phyloP scores from a whole-genome alignment of 805 yeast species.

The Schwanniomyces pseudopolymorphus region DNA sequence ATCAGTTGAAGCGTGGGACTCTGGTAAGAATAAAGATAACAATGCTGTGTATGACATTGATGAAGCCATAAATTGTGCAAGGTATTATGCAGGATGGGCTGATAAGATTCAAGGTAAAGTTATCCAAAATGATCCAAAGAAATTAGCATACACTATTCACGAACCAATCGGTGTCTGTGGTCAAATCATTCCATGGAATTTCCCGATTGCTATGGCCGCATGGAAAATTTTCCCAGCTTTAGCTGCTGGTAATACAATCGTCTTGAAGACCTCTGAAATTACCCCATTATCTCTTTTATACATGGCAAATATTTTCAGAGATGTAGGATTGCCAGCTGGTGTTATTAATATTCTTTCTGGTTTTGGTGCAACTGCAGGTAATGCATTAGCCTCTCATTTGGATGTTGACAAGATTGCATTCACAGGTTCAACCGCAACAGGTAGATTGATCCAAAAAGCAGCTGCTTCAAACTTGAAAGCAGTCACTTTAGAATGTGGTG shows the following conservation, averaged over 20 bases:
- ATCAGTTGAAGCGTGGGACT: constrained; percentile 47
- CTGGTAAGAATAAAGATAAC: constrained; percentile 45
- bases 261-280: constrained; percentile 72
- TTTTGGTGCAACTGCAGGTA: constrained; percentile 68
- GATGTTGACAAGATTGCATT: constrained; percentile 61
- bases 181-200: constrained; percentile 49
- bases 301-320: constrained; percentile 55
- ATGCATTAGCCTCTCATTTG: constrained; percentile 59
- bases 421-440: constrained; percentile 69
- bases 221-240: constrained; percentile 85
- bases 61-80: constrained; percentile 44
- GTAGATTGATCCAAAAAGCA: constrained; percentile 58
- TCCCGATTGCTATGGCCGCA: constrained; percentile 60
- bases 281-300: constrained; percentile 70
- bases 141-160: constrained; percentile 65
- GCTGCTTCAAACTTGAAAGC: constrained; percentile 64
- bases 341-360: constrained; percentile 73
- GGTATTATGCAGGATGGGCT: constrained; percentile 64
- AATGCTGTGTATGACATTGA: constrained; percentile 52
- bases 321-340: constrained; percentile 78
- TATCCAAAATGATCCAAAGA: constrained; percentile 43
- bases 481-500: constrained; percentile 71
- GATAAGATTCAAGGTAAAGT: constrained; percentile 53
- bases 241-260: constrained; percentile 74
- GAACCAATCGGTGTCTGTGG: constrained; percentile 53